Evolutionary conservation across 2,329 filamentous ascomycete genomes (phyloP), one percentile per base, ranked within the genome.

Genomic region (Nannizzia gypsea): DNA sequence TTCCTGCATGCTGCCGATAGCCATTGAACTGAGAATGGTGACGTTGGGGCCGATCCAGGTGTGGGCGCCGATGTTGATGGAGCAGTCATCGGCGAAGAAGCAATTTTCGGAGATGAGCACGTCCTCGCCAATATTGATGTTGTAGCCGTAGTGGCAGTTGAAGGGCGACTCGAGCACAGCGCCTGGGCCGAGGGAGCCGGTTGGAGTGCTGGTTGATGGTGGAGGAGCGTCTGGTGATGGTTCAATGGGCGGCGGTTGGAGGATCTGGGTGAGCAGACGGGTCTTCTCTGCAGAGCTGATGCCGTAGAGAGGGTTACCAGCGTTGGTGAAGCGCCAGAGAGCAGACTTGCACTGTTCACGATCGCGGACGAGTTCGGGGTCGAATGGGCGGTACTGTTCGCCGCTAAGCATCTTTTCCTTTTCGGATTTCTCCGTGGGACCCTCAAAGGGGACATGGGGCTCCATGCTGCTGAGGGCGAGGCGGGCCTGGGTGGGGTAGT

Each of bases 131-230:
- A 99, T 88, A 55, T 82, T 82, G 67, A 97, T 87, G 71, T 99
- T 97, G 76, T 96, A 97, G 0, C 93, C 93, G 68, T 96, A 96
- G 68, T 96, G 90, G 71, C 92, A 96, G 54, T 81, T 85, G 72
- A 99, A 97, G 0, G 92, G 92, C 2, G 88, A 84, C 68, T 96
- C 90, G 26, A 99, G 87, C 46, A 86, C 79, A 3, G 89, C 86
- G 59, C 86, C 83, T 15, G 85, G 81, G n/a, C 89, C 89, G 3
- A 93, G 81, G 24, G 81, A 60, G 82, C 88, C 59, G 77, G 64
- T 62, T 71, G 8, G 80, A 74, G 52, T 80, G 78, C 42, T 74
- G 65, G 80, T 73, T 4, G 78, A 77, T 1, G 81, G 81, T n/a
- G 83, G 81, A 24, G 66, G 68, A 36, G 63, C 57, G 17, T 63